These are phyloP conservation scores for Hymenoscyphus salicellus DNA, from an alignment of 2,329 filamentous ascomycete species.

Conservation along the genomic window DNA sequence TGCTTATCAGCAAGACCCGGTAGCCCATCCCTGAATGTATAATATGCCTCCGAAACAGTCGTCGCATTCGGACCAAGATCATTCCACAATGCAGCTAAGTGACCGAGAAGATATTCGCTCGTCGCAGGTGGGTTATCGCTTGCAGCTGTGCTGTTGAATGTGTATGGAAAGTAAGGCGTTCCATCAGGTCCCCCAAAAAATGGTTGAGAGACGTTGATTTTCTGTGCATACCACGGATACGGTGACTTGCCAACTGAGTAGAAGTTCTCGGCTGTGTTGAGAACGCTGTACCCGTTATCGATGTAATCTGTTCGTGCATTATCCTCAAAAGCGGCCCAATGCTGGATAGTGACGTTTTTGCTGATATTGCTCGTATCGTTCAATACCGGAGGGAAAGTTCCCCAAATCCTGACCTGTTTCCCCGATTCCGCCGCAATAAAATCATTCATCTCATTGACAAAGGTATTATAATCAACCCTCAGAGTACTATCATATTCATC, in stretches of 20 bases:
- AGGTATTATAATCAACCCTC: conserved; percentile 43
- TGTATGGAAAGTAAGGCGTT: conserved; percentile 45
- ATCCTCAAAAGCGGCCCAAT: conserved; percentile 55
- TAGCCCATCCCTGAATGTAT: conserved; percentile 49
- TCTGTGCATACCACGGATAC: conserved; percentile 45
- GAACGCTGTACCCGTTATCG: conserved; percentile 46
- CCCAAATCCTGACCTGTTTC: conserved; percentile 54
- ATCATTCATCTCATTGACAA: not conserved
- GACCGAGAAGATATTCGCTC: conserved; percentile 45
- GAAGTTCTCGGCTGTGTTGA: conserved; percentile 54
- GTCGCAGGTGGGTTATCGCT: conserved; percentile 45
- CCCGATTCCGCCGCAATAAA: conserved; percentile 29
- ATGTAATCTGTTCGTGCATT: conserved; percentile 40
- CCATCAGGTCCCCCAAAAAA: conserved; percentile 44
- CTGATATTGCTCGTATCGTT: conserved; percentile 37
- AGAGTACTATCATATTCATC: conserved; percentile 51
- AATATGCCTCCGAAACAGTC: conserved; percentile 51
- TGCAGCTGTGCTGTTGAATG: conserved; percentile 49
- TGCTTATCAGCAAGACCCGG: conserved; percentile 52
- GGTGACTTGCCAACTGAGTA: conserved; percentile 51
- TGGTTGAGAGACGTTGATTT: conserved; percentile 46
- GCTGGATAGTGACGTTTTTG: conserved; percentile 49
- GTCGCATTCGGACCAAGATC: conserved; percentile 52
- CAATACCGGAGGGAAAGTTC: conserved; percentile 48
- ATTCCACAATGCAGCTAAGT: conserved; percentile 52